Conservation (phyloP, 1,284 basidiomycete species). For the Ustilago crameri region DNA sequence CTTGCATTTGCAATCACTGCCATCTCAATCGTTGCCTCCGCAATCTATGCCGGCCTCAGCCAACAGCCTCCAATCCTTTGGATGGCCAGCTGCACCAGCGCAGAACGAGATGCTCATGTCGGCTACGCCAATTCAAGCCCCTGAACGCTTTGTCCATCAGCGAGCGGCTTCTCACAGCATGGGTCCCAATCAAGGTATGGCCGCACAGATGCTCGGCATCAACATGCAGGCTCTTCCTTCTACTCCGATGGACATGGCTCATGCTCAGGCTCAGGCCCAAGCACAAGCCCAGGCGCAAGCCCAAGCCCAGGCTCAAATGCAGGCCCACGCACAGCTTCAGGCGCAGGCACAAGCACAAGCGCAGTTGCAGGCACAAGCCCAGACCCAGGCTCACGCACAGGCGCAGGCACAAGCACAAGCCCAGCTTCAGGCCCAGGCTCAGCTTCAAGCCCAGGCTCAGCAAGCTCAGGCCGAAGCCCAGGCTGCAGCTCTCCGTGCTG, state of each 20-base stretch:
- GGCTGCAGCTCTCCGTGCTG: constrained; percentile 28
- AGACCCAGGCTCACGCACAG: constrained; percentile 25
- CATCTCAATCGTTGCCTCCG: constrained; percentile 31
- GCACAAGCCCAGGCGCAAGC: constrained; percentile 12
- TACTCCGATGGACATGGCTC: constrained; percentile 13
- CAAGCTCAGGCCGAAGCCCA: constrained; percentile 35
- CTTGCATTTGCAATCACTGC: constrained; percentile 38
- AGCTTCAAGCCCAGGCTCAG: constrained; percentile 33
- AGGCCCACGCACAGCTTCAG: constrained; percentile 19
- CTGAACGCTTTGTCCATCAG: constrained; percentile 25
- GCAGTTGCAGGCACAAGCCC: constrained; percentile 24
- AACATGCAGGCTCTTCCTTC: constrained; percentile 25
- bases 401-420: constrained; percentile 25
- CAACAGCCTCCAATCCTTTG: constrained; percentile 28
- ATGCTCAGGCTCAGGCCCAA: constrained; percentile 16
- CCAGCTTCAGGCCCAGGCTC: constrained; percentile 27
- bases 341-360: constrained; percentile 16
- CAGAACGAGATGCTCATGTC: constrained; percentile 41
- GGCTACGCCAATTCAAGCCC: constrained; percentile 19
- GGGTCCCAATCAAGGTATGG: constrained; percentile 21
- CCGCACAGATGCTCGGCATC: constrained; percentile 22
- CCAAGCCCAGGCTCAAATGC: constrained; percentile 15
- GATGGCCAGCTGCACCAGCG: constrained; percentile 36
- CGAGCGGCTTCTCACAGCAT: constrained; percentile 41
- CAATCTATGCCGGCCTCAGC: constrained; percentile 35